Evolutionary conservation across 805 yeast genomes (phyloP).

Genomic region (Ogataea naganishii): DNA sequence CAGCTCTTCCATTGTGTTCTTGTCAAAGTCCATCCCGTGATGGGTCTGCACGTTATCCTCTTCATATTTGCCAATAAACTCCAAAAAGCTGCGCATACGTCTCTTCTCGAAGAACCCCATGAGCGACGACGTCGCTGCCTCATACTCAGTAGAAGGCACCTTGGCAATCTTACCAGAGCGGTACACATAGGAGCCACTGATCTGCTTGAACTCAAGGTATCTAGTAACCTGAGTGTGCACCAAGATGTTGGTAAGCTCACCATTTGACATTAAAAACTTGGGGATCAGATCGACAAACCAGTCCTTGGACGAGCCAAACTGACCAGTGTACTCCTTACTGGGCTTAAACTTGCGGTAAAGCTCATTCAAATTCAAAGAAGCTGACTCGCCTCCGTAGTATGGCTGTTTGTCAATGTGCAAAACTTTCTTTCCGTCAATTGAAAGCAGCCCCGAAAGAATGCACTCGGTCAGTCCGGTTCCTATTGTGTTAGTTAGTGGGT

Average conservation of each 20-base stretch:
- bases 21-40: constrained; percentile 78
- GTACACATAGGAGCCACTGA: constrained; percentile 92
- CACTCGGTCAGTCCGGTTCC: constrained; percentile 88
- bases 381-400: constrained; percentile 92
- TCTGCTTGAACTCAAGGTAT: constrained; percentile 92
- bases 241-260: constrained; percentile 91
- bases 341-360: constrained; percentile 85
- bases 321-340: constrained; percentile 54
- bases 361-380: constrained; percentile 67
- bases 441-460: constrained; percentile 83
- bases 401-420: constrained; percentile 94
- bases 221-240: constrained; percentile 95
- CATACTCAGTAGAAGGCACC: constrained; percentile 87
- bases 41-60: constrained; percentile 77
- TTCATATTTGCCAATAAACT: constrained; percentile 73
- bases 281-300: constrained; percentile 98
- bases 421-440: constrained; percentile 98
- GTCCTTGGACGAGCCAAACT: constrained; percentile 86
- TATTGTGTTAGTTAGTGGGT: neutral
- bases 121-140: constrained; percentile 83
- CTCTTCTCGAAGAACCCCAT: constrained; percentile 97
- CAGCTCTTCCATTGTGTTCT: constrained; percentile 84
- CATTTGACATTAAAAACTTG: constrained; percentile 94
- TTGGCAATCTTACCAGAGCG: constrained; percentile 86
- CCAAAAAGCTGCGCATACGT: constrained; percentile 86